Evolutionary conservation across 2,329 filamentous ascomycete genomes (phyloP).

Genomic region (Xylaria sp.): DNA sequence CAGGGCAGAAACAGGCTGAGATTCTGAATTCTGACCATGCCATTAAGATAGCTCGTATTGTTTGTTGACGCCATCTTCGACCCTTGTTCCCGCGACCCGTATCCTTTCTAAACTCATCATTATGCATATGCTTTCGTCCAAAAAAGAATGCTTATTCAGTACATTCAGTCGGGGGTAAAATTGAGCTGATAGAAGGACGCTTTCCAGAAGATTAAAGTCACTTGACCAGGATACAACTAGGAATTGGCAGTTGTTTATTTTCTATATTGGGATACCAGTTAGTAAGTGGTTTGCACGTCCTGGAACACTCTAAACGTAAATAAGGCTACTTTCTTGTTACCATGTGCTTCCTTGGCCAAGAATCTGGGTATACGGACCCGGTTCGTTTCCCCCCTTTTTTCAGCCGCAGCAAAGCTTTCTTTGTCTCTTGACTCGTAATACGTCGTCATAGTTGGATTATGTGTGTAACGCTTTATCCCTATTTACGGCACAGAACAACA

Average conservation of each 20-base stretch:
- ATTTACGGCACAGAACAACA: conserved; percentile 1
- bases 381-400: conserved; percentile 18
- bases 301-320: conserved; percentile 23
- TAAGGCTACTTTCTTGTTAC: conserved; percentile 4
- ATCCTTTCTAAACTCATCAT: conserved; percentile 27
- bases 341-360: conserved; percentile 5
- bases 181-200: neutral
- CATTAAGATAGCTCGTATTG: conserved; percentile 25
- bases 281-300: conserved; percentile 23
- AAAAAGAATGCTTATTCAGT: conserved; percentile 4
- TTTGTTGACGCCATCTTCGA: conserved; percentile 32
- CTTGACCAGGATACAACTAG: neutral
- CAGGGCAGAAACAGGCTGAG: neutral
- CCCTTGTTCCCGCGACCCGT: conserved; percentile 32
- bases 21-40: neutral
- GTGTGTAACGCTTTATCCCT: conserved; percentile 9
- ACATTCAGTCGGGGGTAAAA: neutral
- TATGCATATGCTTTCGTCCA: conserved; percentile 24
- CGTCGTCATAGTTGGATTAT: conserved; percentile 24
- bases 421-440: conserved; percentile 30
- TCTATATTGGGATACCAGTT: neutral
- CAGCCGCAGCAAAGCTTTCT: conserved; percentile 22
- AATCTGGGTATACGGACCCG: neutral
- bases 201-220: neutral
- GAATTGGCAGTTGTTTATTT: neutral